Percentiles rank a stretch among this genome's conserved stretches.
Conservation (phyloP, 2,329 filamentous ascomycete species). For the Zarea fungicola region DNA sequence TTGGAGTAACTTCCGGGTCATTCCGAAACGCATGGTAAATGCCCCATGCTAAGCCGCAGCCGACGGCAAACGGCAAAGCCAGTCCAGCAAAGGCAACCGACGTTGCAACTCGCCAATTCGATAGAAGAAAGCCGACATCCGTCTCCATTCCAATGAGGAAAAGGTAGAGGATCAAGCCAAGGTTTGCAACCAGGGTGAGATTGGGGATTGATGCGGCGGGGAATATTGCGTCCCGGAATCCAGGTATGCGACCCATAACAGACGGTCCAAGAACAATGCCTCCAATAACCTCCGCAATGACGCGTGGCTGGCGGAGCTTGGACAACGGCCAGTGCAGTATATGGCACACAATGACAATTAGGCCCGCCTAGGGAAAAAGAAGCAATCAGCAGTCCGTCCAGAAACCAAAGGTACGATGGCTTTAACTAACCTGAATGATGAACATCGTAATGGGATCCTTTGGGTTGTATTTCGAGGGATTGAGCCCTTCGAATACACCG, state of each 20-base stretch:
- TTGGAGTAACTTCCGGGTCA: constrained; percentile 33
- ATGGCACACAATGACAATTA: constrained; percentile 45
- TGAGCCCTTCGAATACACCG: constrained; percentile 66
- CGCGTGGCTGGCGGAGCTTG: constrained; percentile 71
- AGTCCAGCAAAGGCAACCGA: constrained; percentile 77
- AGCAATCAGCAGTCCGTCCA: not conserved
- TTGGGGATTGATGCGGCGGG: constrained; percentile 68
- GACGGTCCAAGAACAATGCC: constrained; percentile 82
- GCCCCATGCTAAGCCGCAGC: constrained; percentile 74
- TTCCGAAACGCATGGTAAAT: constrained; percentile 67
- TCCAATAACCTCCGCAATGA: constrained; percentile 82
- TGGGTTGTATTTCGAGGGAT: constrained; percentile 63
- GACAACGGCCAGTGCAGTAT: constrained; percentile 68
- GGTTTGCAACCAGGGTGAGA: constrained; percentile 71
- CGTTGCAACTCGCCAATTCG: constrained; percentile 75
- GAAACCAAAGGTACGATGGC: not conserved
- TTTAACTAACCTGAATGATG: constrained; percentile 64
- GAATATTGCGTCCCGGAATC: constrained; percentile 73
- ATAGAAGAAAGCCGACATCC: constrained; percentile 69
- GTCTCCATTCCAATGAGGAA: constrained; percentile 87
- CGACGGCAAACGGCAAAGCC: constrained; percentile 75
- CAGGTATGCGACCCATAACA: constrained; percentile 79
- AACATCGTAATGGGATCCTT: constrained; percentile 71
- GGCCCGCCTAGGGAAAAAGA: constrained; percentile 30
- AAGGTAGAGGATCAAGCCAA: constrained; percentile 78